Conservation (phyloP, 176 grass and related monocot genomes). For the Thalia dealbata region DNA sequence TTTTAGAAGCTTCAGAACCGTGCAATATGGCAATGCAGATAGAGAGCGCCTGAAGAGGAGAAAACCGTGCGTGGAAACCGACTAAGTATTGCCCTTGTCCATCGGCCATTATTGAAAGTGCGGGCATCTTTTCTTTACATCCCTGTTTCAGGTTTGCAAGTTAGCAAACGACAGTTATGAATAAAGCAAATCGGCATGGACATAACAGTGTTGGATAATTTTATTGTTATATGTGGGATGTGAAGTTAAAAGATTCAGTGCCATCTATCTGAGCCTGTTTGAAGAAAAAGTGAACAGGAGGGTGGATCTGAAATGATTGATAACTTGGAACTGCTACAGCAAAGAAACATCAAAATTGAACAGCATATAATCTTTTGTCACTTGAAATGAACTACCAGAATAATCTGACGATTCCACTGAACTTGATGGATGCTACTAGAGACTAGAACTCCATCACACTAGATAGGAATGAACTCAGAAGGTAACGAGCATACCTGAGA, state of each 20-base stretch:
- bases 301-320: background rate
- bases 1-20: conserved; percentile 57
- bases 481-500: conserved; percentile 41
- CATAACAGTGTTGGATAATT: no score
- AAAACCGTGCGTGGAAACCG: no score
- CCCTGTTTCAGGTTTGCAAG: no score
- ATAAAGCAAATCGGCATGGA: no score
- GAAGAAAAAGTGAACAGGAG: background rate
- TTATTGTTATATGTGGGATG: no score
- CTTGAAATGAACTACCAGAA: background rate
- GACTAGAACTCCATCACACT: background rate
- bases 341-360: conserved; percentile 53
- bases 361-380: conserved; percentile 42
- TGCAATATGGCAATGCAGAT: conserved; percentile 44
- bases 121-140: no score
- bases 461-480: background rate
- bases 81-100: no score
- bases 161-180: no score
- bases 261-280: background rate
- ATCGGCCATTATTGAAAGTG: no score
- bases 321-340: conserved; percentile 27
- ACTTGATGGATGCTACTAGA: background rate
- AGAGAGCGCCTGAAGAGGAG: no score
- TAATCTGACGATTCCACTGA: background rate
- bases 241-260: background rate